Evolutionary conservation across 768 basidiomycete genomes (phyloP), one percentile per base, ranked within the genome.

Genomic region (Podaxis rugospora): DNA sequence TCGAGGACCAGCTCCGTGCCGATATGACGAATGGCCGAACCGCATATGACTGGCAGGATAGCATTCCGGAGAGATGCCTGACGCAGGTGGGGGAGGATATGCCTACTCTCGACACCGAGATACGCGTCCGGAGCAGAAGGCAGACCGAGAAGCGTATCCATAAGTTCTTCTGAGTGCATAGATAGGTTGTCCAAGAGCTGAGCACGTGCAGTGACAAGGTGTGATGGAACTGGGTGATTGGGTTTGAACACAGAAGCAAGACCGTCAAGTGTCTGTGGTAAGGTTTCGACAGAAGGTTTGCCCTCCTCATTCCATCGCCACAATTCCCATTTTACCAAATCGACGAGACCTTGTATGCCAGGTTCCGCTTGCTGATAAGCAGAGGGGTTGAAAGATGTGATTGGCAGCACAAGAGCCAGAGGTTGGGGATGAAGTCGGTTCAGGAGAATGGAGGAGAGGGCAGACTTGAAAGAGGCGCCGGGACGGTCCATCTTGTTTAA

Each of bases 401-500:
- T 77, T 1, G 93, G 93, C 23, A 95, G 78, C 3, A 84, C 80
- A 11, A 95, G 73, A 10, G 80, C 72, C 70, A 89, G 76, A 1
- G 93, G 93, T 55, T 85, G 84, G 2, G 85, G 83, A 67, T 95
- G 93, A 40, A 95, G 78, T 39, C 85, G 80, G 71, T 93, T 83
- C n/a, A 80, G 74, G 10, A 93, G 78, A 37, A 93, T 73, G 28
- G 93, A 94, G n/a, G 79, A 66, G 5, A 93, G 65, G 0, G 92
- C 92, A 4, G 83, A 79, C 60, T 78, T 79, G 67, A 92, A 86
- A 1, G 91, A 93, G 3, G 93, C 90, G 37, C 93, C 93, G 27
- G 93, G 83, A 52, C 93, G 85, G 71, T 95, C 93, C 49, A 94
- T 80, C 71, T 95, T 95, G 76, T 95, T 95, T 61, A 94, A 72